Base-by-base conservation (phyloP, 305 asterid species). In the Solanum hybrid region DNA sequence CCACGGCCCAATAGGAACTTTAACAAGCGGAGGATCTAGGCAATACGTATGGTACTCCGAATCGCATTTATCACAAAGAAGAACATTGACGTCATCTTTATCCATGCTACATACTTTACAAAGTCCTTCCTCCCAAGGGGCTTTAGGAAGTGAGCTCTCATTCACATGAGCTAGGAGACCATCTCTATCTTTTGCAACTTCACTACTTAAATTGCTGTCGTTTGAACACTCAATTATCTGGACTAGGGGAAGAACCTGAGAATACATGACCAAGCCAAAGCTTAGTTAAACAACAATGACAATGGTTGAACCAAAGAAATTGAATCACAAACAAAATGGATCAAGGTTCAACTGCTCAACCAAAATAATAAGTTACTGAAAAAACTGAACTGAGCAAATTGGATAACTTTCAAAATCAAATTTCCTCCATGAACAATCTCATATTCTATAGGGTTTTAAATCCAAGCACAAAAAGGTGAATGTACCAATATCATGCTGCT, bases 61-160 rank as follows among this genome's bases (percentile, higher is more conserved):
- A 94, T 98, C 98, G 86, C 99, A 98, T 91, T 92, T 95, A 92
- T 98, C 99, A 90, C 99, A 98, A 90, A 98, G 92, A 14, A 98
- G 95, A 42, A 97, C 98, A 90, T 94, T 97, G 89, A 95, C 97
- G 87, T 98, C 99, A 91, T 98, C 98, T 92, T 93, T 97, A 93
- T 98, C 99, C 96, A 95, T 94, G 90, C 98, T 98, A 87, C 99
- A 98, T 64, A 95, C 98, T 93, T 97, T 97, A 90, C 99, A 98
- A 83, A 98, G 90, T 24, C 99, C 98, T 51, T 95, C 98, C 78
- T 98, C 99, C 99, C 99, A 98, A 87, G 99, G 99, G 89, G 99
- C 99, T 93, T 94, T 93, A 46, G 99, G 99, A 90, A 98, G 94
- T 40, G 94, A 89, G 91, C 93, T 94, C 89, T 94, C 97, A 71